Conservation (phyloP, 2,329 filamentous ascomycete genomes). For the Fusarium annulatum region DNA sequence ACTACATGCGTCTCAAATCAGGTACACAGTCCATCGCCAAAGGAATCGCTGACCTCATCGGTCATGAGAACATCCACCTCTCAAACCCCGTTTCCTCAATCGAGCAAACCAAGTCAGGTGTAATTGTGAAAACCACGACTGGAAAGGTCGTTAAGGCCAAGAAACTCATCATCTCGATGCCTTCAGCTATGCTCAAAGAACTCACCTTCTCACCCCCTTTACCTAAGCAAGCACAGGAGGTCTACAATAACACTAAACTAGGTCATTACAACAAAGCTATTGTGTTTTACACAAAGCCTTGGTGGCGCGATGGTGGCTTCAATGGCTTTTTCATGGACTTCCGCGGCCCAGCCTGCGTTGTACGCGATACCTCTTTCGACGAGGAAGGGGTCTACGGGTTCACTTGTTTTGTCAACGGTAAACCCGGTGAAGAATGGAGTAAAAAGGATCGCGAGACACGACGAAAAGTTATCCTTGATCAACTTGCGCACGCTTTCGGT, state of each 20-base stretch:
- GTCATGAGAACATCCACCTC: conserved; percentile 31
- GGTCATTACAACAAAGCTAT: conserved; percentile 60
- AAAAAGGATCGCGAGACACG: conserved; percentile 43
- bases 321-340: conserved; percentile 54
- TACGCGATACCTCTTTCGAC: conserved; percentile 55
- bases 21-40: conserved; percentile 44
- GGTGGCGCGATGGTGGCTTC: conserved; percentile 51
- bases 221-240: conserved; percentile 49
- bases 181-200: conserved; percentile 58
- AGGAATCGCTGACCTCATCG: conserved; percentile 44
- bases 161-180: conserved; percentile 60
- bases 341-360: conserved; percentile 53
- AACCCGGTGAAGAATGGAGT: conserved; percentile 52
- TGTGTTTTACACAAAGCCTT: conserved; percentile 47
- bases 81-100: conserved; percentile 41
- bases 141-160: conserved; percentile 46
- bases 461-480: conserved; percentile 47
- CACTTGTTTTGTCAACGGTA: conserved; percentile 56
- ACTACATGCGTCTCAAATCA: conserved; percentile 48
- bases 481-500: conserved; percentile 48
- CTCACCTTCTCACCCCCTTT: conserved; percentile 60
- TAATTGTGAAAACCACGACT: conserved; percentile 34
- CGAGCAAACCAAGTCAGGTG: conserved; percentile 27
- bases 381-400: conserved; percentile 47
- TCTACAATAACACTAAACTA: conserved; percentile 51